Evolutionary conservation across 73 alveolate species (phyloP), one percentile per base, ranked within the genome.

Genomic region (Urostyla sp.): DNA sequence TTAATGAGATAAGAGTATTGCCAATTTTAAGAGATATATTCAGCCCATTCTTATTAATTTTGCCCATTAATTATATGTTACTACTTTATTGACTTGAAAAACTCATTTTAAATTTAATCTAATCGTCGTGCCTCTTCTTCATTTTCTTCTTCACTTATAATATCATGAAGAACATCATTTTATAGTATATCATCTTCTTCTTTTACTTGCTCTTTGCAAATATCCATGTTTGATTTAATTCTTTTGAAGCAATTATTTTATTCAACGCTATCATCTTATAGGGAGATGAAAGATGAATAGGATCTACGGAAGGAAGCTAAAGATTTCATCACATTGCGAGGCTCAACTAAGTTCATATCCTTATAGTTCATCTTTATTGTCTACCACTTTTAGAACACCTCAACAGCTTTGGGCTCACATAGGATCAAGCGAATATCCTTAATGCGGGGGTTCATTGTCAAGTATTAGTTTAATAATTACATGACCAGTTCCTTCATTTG

Each of bases 311-410:
- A 59, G 20, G 57, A 35, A 5, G 58, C 58, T 34, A 35, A 35
- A 30, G 76, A 59, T 11, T 6, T 21, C 56, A 18, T 59, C 4
- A 59, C n/a, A 59, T 59, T 59, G 32, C 37, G 32, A 28, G 76
- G 76, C 35, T 59, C 76, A 32, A 28, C 11, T 3, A 59, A 40
- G 31, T 59, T 59, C 76, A 59, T 59, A 59, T 59, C 76, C 32
- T 59, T 59, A 34, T 59, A 59, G 34, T 59, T 59, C n/a, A 35
- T 59, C 30, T 55, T 26, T 6, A 59, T 55, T 8, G 15, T 59
- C 10, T 59, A 21, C 76, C 76, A 59, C 30, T 59, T 59, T 3
- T 3, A 18, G 37, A 59, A 59, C 76, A 59, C 10, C 5, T 59
- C 52, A 35, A 52, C 32, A 8, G 76, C 76, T 20, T 59, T 31